Evolutionary conservation across 352 stramenopile species (phyloP).

Genomic region (Globisporangium splendens): DNA sequence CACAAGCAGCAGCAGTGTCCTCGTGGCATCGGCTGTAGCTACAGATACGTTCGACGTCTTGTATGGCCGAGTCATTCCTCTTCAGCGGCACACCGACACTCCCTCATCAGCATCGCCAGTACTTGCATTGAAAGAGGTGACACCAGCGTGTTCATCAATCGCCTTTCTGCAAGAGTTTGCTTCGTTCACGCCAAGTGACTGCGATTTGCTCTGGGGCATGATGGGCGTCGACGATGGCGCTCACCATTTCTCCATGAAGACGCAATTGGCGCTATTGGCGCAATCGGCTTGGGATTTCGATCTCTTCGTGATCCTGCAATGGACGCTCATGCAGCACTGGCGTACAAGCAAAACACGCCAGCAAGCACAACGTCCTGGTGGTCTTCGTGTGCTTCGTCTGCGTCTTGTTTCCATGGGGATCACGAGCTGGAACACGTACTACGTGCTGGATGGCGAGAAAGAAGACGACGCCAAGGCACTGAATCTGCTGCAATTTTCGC

Average conservation of each 20-base stretch:
- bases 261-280: constrained; percentile 45
- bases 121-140: neutral
- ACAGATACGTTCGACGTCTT: constrained; percentile 80
- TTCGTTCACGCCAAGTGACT: constrained; percentile 66
- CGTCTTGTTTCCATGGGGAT: constrained; percentile 30
- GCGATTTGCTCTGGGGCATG: constrained; percentile 72
- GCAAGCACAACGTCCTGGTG: constrained; percentile 2
- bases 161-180: constrained; percentile 42
- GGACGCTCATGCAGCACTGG: constrained; percentile 43
- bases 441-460: constrained; percentile 43
- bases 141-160: constrained; percentile 1
- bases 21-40: constrained; percentile 32
- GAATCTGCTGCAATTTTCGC: constrained; percentile 40
- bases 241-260: constrained; percentile 34
- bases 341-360: neutral
- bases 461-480: constrained; percentile 5
- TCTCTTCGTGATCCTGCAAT: constrained; percentile 63
- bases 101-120: neutral
- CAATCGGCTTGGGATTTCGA: constrained; percentile 77
- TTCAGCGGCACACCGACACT: neutral
- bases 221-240: constrained; percentile 56
- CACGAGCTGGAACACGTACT: constrained; percentile 46
- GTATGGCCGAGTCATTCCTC: constrained; percentile 15
- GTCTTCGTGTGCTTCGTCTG: constrained; percentile 1
- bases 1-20: neutral